A percentile compares a stretch with the other conserved stretches of the same genome.
phyloP scores from a whole-genome alignment of 108 stramenopile genomes.

The Hondaea fermentalgiana region DNA sequence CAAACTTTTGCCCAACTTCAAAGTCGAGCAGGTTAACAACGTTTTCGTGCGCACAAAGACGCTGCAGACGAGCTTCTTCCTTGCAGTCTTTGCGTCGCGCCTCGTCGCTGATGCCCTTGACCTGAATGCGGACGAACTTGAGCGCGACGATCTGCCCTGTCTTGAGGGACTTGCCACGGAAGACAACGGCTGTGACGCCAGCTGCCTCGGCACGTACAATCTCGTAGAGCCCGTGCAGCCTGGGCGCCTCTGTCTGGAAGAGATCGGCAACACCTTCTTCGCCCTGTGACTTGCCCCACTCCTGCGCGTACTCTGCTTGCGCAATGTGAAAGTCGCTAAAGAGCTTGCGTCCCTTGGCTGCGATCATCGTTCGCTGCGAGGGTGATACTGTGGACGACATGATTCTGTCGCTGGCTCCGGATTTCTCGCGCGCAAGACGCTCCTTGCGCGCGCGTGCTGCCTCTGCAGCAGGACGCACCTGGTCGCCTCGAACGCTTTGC shows the following conservation, averaged over 20 bases:
- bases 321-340: background rate
- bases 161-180: background rate
- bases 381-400: background rate
- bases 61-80: background rate
- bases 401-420: background rate
- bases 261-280: background rate
- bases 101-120: background rate
- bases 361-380: background rate
- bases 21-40: constrained; percentile 2
- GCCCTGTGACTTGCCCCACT: background rate
- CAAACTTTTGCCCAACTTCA: background rate
- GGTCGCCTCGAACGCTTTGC: no score
- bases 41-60: background rate
- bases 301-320: background rate
- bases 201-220: background rate
- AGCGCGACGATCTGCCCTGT: background rate
- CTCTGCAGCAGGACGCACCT: no score
- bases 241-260: background rate
- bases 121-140: background rate
- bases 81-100: background rate
- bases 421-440: background rate
- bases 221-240: background rate
- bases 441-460: no score
- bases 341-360: background rate
- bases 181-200: constrained; percentile 5